Evolutionary conservation across 768 basidiomycete species (phyloP), one percentile per base, ranked within the genome.

Genomic region (Amanita pseudoporphyria): DNA sequence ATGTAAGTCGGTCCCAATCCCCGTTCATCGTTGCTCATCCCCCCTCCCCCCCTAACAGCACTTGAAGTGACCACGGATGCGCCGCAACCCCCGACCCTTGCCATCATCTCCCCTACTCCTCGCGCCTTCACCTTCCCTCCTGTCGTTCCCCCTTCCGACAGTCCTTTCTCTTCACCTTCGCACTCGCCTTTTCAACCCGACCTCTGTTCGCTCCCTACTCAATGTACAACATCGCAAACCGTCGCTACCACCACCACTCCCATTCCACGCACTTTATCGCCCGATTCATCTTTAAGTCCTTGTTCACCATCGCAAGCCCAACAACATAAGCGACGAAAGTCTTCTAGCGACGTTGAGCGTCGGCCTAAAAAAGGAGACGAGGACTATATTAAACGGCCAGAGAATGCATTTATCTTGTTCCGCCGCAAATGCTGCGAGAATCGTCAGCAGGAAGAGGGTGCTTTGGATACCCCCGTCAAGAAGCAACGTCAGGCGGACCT

Each of bases 361-460:
- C 65, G 76, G 52, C 76, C 81, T 53, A 78, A 71, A 66, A 81
- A 82, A 70, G 85, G 86, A 57, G 85, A 87, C 64, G 83, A 84
- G 43, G 84, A 85, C 64, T 88, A 88, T 60, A 79, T 88, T 70
- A 87, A 87, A 65, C 79, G 86, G 37, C 86, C 85, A 1, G 83
- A 86, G 67, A 87, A 88, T 59, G 86, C 86, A 6, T 88, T 88
- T 71, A 88, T 88, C 62, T 74, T 88, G 49, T 88, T 88, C 76
- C 78, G 86, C 48, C 76, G 84, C 57, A 79, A 83, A 58, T 85
- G 82, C 66, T 85, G 81, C 65, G 81, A 84, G 64, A 81, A 84
- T 45, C 77, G 80, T 30, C 79, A 83, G 12, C 73, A 74, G 39
- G 77, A 77, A 43, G 78, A 78, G 45, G 73, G 67, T 3, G 67